phyloP scores from a whole-genome alignment of 495 filamentous ascomycete species.

The Margaritispora aquatica region DNA sequence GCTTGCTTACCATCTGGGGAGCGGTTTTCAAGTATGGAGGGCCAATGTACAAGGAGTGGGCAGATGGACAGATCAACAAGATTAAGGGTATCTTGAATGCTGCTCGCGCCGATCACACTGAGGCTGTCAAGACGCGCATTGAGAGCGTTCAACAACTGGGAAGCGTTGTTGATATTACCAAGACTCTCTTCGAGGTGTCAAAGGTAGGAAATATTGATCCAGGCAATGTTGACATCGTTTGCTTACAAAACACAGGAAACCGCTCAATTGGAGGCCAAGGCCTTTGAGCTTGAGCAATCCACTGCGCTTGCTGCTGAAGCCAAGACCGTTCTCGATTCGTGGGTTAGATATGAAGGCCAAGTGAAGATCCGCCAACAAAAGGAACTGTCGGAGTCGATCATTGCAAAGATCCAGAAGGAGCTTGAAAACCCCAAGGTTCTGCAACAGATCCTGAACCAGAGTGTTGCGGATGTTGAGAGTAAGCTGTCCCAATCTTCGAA shows the following conservation, averaged over 20 bases:
- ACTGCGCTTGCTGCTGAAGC: conserved; percentile 86
- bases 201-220: conserved; percentile 53
- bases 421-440: conserved; percentile 93
- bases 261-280: conserved; percentile 88
- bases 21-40: conserved; percentile 87
- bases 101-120: conserved; percentile 88
- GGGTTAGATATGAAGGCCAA: conserved; percentile 97
- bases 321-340: conserved; percentile 91
- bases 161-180: conserved; percentile 91
- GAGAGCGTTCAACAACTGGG: conserved; percentile 88
- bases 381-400: conserved; percentile 87
- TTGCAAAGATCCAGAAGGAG: conserved; percentile 96
- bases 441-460: conserved; percentile 93
- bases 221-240: not conserved
- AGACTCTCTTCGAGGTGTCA: conserved; percentile 93
- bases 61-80: conserved; percentile 76
- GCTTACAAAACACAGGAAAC: conserved; percentile 66
- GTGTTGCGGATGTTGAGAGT: conserved; percentile 94
- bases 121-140: conserved; percentile 89
- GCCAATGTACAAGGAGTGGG: conserved; percentile 88
- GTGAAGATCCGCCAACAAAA: conserved; percentile 97
- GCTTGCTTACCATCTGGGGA: conserved; percentile 81
- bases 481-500: conserved; percentile 33
- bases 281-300: conserved; percentile 93
- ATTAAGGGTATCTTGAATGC: conserved; percentile 89